Evolutionary conservation across 1,284 basidiomycete genomes (phyloP), one percentile per base, ranked within the genome.

Genomic region (Athelia psychrophila): DNA sequence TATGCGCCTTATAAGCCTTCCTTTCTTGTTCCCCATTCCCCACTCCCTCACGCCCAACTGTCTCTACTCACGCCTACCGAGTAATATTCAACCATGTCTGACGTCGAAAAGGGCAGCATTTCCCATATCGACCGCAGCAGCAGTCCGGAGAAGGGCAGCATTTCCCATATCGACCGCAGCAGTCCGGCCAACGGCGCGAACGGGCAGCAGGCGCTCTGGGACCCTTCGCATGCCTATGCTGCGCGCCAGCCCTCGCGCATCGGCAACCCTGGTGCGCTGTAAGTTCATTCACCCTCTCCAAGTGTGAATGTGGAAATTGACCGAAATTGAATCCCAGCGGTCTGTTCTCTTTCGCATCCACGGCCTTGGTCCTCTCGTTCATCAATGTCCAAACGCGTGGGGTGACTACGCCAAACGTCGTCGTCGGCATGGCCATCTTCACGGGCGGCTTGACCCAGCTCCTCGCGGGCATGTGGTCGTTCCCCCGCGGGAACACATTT

Each of bases 361-460:
- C 86, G 27, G 88, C 86, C 0, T 78, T 90, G 63, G 79, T 89
- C 55, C 73, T 88, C 47, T 87, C 86, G 5, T 58, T 89, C 62
- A 84, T 79, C 75, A 90, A 87, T 63, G 71, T 79, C 38, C 63
- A 75, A 50, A 69, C 84, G 35, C 74, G 82, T 19, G 69, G 71
- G 16, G 71, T 90, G 51, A 59, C 62, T 20, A 66, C 65, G 2
- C 79, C 86, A 27, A 94, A 95, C 62, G 82, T 88, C 50, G 82
- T 95, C 56, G 78, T 95, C 52, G 92, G 91, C 56, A 90, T 95
- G 83, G 90, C 91, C 6, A 67, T 91, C 55, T 88, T 81, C 66
- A 83, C 81, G 56, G 95, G 94, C 53, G 95, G 95, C 55, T 79
- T 95, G 20, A 82, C 81, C 8, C 95, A 90, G 65, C 73, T 89